phyloP scores from a whole-genome alignment of 176 grass and related monocot species.

The Microstegium vimineum region DNA sequence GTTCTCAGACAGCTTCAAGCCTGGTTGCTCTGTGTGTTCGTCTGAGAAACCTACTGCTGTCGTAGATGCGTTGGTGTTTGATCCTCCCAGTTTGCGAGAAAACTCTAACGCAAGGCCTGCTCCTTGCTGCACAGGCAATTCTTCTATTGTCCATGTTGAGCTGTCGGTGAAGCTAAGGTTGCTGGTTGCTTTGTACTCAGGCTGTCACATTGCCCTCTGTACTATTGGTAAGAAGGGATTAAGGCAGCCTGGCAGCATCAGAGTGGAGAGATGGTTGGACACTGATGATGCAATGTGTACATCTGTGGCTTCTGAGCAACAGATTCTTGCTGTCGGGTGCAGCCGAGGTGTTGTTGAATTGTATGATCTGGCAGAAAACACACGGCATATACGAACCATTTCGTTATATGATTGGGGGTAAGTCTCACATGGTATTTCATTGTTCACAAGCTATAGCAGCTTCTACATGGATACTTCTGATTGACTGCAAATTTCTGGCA shows the following conservation, averaged over 20 bases:
- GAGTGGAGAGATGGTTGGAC: slow-evolving; percentile 71
- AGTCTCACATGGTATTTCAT: slow-evolving; percentile 11
- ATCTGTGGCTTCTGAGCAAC: slow-evolving; percentile 88
- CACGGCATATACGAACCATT: slow-evolving; percentile 69
- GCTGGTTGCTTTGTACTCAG: slow-evolving; percentile 73
- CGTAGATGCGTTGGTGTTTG: slow-evolving; percentile 45
- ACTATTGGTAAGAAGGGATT: slow-evolving; percentile 83
- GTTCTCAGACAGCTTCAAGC: slow-evolving; percentile 70
- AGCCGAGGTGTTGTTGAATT: slow-evolving; percentile 86
- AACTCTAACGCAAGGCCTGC: slow-evolving; percentile 35
- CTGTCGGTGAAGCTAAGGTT: slow-evolving; percentile 71
- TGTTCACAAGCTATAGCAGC: background rate
- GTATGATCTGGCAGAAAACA: slow-evolving; percentile 81
- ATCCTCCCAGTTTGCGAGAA: slow-evolving; percentile 40
- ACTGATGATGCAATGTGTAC: slow-evolving; percentile 71
- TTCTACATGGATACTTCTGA: background rate
- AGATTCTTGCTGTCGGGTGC: slow-evolving; percentile 90
- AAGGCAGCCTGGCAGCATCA: slow-evolving; percentile 58
- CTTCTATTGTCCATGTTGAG: slow-evolving; percentile 68
- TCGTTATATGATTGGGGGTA: slow-evolving; percentile 98
- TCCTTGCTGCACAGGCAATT: slow-evolving; percentile 62
- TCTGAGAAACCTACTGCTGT: slow-evolving; percentile 42
- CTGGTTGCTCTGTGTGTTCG: slow-evolving; percentile 56
- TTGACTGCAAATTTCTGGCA: background rate
- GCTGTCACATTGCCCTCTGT: slow-evolving; percentile 82